Base-by-base conservation (phyloP, 176 grass and related monocot species). In the Chrysopogon serrulatus region DNA sequence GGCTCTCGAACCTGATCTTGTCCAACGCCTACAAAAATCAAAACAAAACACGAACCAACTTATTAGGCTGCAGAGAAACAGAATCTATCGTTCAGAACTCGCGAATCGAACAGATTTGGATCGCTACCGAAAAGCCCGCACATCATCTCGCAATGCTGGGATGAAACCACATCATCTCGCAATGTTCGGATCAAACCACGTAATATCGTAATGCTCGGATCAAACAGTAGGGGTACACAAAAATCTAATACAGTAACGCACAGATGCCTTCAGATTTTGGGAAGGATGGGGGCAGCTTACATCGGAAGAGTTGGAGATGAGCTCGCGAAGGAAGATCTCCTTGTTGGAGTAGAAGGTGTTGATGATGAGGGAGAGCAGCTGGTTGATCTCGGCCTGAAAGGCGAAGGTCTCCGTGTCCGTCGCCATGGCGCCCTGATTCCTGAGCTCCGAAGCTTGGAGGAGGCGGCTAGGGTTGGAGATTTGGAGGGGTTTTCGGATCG, bases 301-400 rank as follows among this genome's bases (percentile, higher is more conserved):
- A 97, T 94, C 95, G 5, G 90, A 97, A 37, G 84, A 87, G 92
- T 97, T 97, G 56, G 92, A 94, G 81, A 97, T 92, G 68, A 97
- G 77, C 88, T 97, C 95, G 33, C 92, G 86, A 24, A 97, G 95
- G 89, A 97, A 97, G 81, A 94, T 97, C 92, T 97, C 95, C 95
- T 97, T 97, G 81, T 97, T 97, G 83, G 95, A 97, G 86, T 97
- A 97, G 83, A 97, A 97, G 53, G 95, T 97, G 90, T 97, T 97
- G 83, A 97, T 97, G 86, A 97, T 97, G 68, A 97, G 82, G 31
- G 92, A 94, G 17, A 97, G 88, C 18, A 97, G 88, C 86, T 97
- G 92, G 81, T 97, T 97, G 83, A 97, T 97, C 92, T 97, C 92
- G 2, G 95, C 92, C 92, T 97, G 95, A 84, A 97, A 97, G 69